Base-by-base conservation (phyloP, 345 rosid species). In the Anastatica hierochuntica region DNA sequence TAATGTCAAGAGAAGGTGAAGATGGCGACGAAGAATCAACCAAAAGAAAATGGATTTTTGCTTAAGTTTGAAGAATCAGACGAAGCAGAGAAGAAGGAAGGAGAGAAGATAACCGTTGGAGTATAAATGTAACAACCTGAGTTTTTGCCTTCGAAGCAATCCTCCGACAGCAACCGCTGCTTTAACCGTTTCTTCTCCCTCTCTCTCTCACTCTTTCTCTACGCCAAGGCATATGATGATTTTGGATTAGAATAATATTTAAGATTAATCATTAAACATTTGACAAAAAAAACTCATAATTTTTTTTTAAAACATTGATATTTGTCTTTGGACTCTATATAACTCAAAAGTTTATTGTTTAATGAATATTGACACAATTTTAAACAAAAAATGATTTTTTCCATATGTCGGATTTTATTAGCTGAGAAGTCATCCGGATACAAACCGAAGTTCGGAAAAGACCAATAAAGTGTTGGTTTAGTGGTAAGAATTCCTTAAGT, bases 11-110 rank as follows among this genome's bases (percentile, higher is more conserved):
- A 45, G 85, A 79, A 74, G 89, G 77, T 81, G 83, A 75, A 64
- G 95, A 90, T 77, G 80, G 94, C 63, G 97, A 86, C 94, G 88
- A 68, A 72, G 73, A 69, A 85, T 77, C 85, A 71, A 76, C 66
- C 62, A 45, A 21, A 62, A n/a, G n/a, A n/a, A n/a, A 59, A 45
- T 47, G 35, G 53, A 58, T 14, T 14, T 51, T 82, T 75, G 72
- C 95, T 88, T 80, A 62, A 77, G 63, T 64, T 48, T 43, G 45
- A 88, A 82, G 90, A 56, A 50, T 34, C 2, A 78, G 76, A 56
- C 5, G 33, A 2, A 21, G 43, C 39, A 5, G 39, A 60, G 51
- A 43, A 15, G 43, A 33, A 56, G n/a, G n/a, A n/a, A n/a, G n/a
- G n/a, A n/a, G n/a, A n/a, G 75, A 72, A 75, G 77, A 60, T 59